Conservation (phyloP, 148 eudicot species). For the Persicaria tinctoria region DNA sequence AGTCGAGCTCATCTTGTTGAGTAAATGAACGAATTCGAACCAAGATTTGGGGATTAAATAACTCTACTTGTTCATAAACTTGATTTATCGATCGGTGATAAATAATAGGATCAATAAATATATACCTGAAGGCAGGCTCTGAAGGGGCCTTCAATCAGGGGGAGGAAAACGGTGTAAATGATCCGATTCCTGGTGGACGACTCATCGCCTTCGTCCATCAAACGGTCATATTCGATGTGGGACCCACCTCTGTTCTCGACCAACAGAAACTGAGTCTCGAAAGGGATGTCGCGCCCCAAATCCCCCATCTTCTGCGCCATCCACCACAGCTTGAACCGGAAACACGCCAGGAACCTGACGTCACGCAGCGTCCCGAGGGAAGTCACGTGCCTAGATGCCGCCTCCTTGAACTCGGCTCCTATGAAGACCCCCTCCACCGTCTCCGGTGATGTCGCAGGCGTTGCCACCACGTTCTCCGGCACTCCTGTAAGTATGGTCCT, state of each 20-base stretch:
- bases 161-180: constrained; percentile 57
- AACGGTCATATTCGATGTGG: constrained; percentile 25
- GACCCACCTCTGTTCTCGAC: constrained; percentile 26
- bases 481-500: constrained; percentile 52
- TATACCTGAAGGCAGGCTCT: constrained; percentile 49
- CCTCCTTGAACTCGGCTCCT: constrained; percentile 43
- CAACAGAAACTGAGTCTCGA: constrained; percentile 76
- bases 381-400: constrained; percentile 41
- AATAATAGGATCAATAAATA: too few relatives aligned
- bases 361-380: constrained; percentile 48
- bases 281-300: constrained; percentile 52
- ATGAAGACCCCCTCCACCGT: constrained; percentile 59
- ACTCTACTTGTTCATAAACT: too few relatives aligned
- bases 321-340: constrained; percentile 89
- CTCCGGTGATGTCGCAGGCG: constrained; percentile 46
- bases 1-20: too few relatives aligned
- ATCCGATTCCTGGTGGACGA: constrained; percentile 5
- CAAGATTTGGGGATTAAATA: too few relatives aligned
- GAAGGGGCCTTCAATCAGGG: constrained; percentile 66
- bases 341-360: constrained; percentile 63
- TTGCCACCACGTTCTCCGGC: constrained; percentile 44
- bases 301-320: constrained; percentile 84
- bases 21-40: too few relatives aligned
- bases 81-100: too few relatives aligned
- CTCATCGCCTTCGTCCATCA: too few relatives aligned